Conservation (phyloP, 257 asterid genomes). For the Buddleja alternifolia region DNA sequence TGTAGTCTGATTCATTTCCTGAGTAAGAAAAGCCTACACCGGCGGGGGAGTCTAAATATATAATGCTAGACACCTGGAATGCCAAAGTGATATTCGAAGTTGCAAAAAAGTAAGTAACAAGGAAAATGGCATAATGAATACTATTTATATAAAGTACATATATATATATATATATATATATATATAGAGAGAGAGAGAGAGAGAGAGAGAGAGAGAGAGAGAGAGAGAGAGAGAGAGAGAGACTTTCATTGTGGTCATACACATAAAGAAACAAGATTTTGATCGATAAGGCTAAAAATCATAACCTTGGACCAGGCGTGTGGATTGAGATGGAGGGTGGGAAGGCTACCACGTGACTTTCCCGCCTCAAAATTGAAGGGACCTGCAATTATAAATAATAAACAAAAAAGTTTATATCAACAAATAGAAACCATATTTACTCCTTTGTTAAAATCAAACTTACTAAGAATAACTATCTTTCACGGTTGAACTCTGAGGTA, state of each 20-base stretch:
- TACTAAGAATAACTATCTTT: background rate
- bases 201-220: too few species aligned
- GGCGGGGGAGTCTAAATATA: slow-evolving; percentile 92
- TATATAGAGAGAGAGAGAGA: too few species aligned
- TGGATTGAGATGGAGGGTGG: slow-evolving; percentile 82
- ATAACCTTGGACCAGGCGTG: slow-evolving; percentile 95
- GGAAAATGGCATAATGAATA: background rate
- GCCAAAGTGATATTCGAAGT: background rate
- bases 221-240: too few species aligned
- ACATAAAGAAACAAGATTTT: slow-evolving; percentile 4
- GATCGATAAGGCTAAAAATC: slow-evolving; percentile 17
- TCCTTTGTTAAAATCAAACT: too few species aligned
- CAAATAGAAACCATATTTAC: background rate
- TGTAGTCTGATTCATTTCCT: slow-evolving; percentile 59
- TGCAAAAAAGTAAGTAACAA: background rate
- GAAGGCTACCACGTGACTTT: slow-evolving; percentile 56
- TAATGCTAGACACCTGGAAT: slow-evolving; percentile 68
- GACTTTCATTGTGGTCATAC: background rate
- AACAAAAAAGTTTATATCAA: slow-evolving; percentile 14
- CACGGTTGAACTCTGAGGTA: background rate
- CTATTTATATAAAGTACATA: background rate
- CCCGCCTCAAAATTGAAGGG: slow-evolving; percentile 88
- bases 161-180: too few species aligned
- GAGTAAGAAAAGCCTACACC: slow-evolving; percentile 96
- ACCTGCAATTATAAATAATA: slow-evolving; percentile 47